phyloP scores from a whole-genome alignment of 257 asterid genomes.

The Rauvolfia tetraphylla region DNA sequence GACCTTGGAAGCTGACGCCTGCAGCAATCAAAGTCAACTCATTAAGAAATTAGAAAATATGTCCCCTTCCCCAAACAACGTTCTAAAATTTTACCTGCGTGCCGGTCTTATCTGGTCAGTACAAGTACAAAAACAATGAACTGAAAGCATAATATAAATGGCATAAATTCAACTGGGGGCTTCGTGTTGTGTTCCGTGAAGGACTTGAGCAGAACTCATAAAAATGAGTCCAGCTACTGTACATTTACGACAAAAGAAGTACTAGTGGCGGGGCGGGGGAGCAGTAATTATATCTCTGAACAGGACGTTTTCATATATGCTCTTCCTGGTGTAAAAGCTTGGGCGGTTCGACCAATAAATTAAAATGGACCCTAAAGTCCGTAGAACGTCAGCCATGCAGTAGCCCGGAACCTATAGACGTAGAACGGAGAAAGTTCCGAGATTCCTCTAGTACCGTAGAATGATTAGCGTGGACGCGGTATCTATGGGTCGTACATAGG shows the following conservation, averaged over 20 bases:
- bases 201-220: not conserved
- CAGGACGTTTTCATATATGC: not conserved
- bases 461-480: not conserved
- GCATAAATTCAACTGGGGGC: too few relatives aligned
- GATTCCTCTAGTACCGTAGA: not conserved
- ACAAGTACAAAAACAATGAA: not conserved
- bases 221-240: not conserved
- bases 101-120: not conserved
- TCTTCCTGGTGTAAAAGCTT: not conserved
- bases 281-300: not conserved
- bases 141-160: not conserved
- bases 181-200: too few relatives aligned
- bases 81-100: not conserved
- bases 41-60: not conserved
- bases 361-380: not conserved
- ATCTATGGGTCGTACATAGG: not conserved
- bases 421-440: not conserved
- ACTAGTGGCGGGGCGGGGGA: not conserved
- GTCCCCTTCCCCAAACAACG: not conserved
- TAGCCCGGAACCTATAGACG: not conserved
- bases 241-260: not conserved
- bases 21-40: not conserved
- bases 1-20: slow-evolving; percentile 91
- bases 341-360: not conserved
- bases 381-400: not conserved